phyloP scores from a whole-genome alignment of 805 yeast species.

The Metschnikowia drakensbergensis region DNA sequence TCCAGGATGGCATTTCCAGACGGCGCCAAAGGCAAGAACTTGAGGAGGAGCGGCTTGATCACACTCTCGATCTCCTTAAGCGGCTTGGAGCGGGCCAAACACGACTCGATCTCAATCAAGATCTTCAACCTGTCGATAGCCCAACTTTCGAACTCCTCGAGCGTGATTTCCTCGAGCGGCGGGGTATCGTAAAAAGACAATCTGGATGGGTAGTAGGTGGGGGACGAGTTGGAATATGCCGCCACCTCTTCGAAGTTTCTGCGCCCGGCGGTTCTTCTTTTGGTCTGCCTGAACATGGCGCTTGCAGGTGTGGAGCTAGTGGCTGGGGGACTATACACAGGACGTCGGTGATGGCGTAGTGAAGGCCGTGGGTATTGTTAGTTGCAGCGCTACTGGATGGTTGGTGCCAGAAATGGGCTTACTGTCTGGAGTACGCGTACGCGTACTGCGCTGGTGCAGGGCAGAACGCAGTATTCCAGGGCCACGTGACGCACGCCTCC shows the following conservation, averaged over 20 bases:
- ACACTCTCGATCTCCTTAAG: conserved; percentile 61
- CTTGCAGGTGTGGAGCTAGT: too few species aligned
- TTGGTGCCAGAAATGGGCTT: too few species aligned
- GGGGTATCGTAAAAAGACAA: conserved; percentile 73
- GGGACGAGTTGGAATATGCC: conserved; percentile 26
- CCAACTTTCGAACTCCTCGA: conserved; percentile 93
- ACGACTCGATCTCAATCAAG: conserved; percentile 78
- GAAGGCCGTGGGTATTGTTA: too few species aligned
- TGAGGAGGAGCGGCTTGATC: conserved; percentile 62
- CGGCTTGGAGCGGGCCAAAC: conserved; percentile 58
- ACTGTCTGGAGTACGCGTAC: conserved; percentile 1
- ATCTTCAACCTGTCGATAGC: conserved; percentile 88
- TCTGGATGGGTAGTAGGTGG: conserved; percentile 50
- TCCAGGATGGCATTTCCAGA: conserved; percentile 33
- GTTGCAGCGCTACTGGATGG: too few species aligned
- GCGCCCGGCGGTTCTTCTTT: conserved; percentile 70
- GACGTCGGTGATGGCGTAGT: too few species aligned
- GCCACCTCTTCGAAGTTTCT: conserved; percentile 51
- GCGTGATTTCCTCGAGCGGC: conserved; percentile 80
- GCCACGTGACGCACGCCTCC: too few species aligned
- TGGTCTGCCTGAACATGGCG: conserved; percentile 66
- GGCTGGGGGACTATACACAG: too few species aligned
- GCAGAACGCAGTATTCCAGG: too few species aligned
- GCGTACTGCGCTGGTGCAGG: conserved; percentile 2
- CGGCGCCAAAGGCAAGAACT: conserved; percentile 57